These are phyloP conservation scores for Penicillium chermesinum DNA, from an alignment of 495 filamentous ascomycete species.

Conservation along the genomic window DNA sequence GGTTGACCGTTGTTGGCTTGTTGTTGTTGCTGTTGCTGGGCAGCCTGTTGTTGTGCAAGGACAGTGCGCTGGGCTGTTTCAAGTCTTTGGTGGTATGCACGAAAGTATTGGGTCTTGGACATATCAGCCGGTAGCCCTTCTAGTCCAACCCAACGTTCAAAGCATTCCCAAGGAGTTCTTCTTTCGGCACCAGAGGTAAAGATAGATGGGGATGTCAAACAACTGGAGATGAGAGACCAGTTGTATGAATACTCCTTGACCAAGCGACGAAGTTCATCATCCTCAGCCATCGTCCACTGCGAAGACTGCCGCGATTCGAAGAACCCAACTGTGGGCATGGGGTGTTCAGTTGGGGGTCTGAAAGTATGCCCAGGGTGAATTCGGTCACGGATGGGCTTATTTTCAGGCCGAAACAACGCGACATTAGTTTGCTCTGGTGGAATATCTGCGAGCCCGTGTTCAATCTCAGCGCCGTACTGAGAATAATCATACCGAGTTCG, in stretches of 20 bases:
- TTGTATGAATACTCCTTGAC: slow-evolving; percentile 94
- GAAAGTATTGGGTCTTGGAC: slow-evolving; percentile 88
- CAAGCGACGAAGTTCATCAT: slow-evolving; percentile 77
- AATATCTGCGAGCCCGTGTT: slow-evolving; percentile 46
- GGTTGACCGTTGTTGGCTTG: slow-evolving; percentile 50
- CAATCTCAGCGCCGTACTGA: slow-evolving; percentile 57
- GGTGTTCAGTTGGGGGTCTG: slow-evolving; percentile 81
- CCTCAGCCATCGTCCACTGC: slow-evolving; percentile 85
- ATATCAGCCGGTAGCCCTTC: slow-evolving; percentile 88
- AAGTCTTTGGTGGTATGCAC: slow-evolving; percentile 73
- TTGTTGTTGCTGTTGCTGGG: slow-evolving; percentile 51
- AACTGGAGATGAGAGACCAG: slow-evolving; percentile 85
- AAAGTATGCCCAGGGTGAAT: slow-evolving; percentile 92
- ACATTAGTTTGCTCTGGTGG: slow-evolving; percentile 70
- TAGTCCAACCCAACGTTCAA: slow-evolving; percentile 88
- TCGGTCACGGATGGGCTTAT: slow-evolving; percentile 82
- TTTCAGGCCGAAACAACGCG: slow-evolving; percentile 83
- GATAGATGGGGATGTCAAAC: slow-evolving; percentile 64
- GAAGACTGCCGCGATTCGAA: slow-evolving; percentile 81
- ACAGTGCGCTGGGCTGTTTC: slow-evolving; percentile 71
- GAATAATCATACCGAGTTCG: slow-evolving; percentile 74
- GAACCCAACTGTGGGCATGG: slow-evolving; percentile 82
- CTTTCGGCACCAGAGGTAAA: slow-evolving; percentile 82
- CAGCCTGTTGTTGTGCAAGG: slow-evolving; percentile 54
- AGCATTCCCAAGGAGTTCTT: slow-evolving; percentile 97